Percentiles rank a stretch among this genome's conserved stretches.
Conservation (phyloP, 1,284 basidiomycete genomes). For the Leccinum fuscescens region DNA sequence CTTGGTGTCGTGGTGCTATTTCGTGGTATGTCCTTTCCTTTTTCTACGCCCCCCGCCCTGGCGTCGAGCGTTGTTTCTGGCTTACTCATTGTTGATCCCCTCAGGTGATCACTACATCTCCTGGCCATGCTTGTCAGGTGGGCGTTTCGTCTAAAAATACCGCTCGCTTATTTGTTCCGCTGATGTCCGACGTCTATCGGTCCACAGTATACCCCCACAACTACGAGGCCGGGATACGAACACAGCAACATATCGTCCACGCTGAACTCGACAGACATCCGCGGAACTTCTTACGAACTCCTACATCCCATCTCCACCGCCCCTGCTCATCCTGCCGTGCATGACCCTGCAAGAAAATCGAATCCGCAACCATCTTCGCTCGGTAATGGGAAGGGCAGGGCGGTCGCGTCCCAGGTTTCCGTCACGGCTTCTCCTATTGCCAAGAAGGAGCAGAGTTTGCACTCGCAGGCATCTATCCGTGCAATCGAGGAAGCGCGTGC, state of each 20-base stretch:
- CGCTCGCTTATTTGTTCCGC: constrained; percentile 1
- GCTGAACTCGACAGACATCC: constrained; percentile 23
- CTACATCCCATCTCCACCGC: constrained; percentile 18
- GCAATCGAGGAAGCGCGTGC: constrained; percentile 20
- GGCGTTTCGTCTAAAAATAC: constrained; percentile 18
- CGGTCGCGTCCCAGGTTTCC: constrained; percentile 11
- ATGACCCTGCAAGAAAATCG: constrained; percentile 13
- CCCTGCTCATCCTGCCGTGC: constrained; percentile 9
- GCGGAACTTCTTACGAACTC: constrained; percentile 30
- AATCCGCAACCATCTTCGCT: constrained; percentile 24
- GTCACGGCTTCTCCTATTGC: constrained; percentile 11
- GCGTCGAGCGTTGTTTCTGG: background rate
- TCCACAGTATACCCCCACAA: constrained; percentile 25
- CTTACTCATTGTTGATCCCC: background rate
- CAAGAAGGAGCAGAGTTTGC: constrained; percentile 12
- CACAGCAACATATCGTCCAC: constrained; percentile 21
- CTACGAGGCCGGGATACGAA: constrained; percentile 25
- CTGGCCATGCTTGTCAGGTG: constrained; percentile 57
- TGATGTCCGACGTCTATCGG: constrained; percentile 9
- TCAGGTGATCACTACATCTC: constrained; percentile 50
- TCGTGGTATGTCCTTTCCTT: constrained; percentile 38
- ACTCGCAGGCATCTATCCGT: constrained; percentile 19
- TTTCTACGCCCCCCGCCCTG: background rate
- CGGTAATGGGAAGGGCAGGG: constrained; percentile 22
- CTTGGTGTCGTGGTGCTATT: constrained; percentile 58